Conservation (phyloP, 139 green algal species). For the Micractinium sp. region DNA sequence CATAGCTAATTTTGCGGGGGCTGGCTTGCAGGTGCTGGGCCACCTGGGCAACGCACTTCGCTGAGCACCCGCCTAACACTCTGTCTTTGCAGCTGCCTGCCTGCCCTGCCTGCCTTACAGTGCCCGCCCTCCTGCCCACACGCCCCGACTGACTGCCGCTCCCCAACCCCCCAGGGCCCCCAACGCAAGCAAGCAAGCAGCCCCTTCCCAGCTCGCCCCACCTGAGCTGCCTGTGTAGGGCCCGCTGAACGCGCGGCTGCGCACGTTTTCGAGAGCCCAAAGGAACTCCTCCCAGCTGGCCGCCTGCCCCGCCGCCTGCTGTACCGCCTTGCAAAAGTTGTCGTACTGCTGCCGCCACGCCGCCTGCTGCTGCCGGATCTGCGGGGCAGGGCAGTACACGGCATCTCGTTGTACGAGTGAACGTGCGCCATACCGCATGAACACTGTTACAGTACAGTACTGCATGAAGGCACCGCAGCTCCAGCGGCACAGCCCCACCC, state of each 20-base stretch:
- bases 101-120: no score
- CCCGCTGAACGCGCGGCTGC: conserved; percentile 81
- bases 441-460: no score
- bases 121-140: no score
- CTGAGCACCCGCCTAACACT: no score
- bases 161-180: no score
- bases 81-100: no score
- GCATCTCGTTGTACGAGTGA: no score
- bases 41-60: no score
- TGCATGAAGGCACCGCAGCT: no score
- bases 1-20: no score
- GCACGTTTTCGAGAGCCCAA: conserved; percentile 80
- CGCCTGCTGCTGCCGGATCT: conserved; percentile 73
- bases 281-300: conserved; percentile 57
- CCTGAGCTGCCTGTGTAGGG: conserved; percentile 73
- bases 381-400: background rate
- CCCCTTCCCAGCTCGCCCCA: background rate
- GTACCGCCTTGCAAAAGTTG: conserved; percentile 20
- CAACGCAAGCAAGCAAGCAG: background rate
- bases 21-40: no score
- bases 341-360: conserved; percentile 70
- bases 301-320: background rate
- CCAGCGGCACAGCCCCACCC: background rate
- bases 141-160: background rate
- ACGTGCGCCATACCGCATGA: no score